Base-by-base conservation (phyloP, 148 eudicot genomes). In the Euryodendron excelsum region DNA sequence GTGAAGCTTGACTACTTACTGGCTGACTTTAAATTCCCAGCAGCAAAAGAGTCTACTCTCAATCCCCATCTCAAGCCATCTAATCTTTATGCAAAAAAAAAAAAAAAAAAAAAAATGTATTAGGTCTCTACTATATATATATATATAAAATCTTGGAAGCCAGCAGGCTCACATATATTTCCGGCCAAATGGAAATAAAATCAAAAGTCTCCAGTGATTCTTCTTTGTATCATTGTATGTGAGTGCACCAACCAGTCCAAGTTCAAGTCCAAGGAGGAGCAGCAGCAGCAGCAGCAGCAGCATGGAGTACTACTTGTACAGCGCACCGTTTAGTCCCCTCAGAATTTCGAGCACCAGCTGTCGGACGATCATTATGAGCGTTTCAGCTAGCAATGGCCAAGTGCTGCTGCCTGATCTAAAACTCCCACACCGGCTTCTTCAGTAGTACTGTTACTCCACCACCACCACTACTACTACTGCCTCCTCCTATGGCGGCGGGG, bases 371-470 rank as follows among this genome's bases (percentile, higher is more conserved):
- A n/a, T n/a, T n/a, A 92, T 72, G 92, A 92, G 80, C 70, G 89
- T 21, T 88, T 91, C 30, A 30, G 55, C 27, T 27, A 30, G 55
- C 27, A 79, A 87, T 37, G 95, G 95, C 33, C 72, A 79, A n/a
- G 82, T 91, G 55, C 75, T 84, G 75, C 92, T n/a, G n/a, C 94
- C 12, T n/a, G n/a, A n/a, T n/a, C 73, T 93, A 10, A 88, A 88
- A 44, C 93, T 76, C 3, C 98, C 96, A 1, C 98, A 96, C 1
- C 52, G 87, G 62, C 86, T 87, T 31, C 85, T n/a, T n/a, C n/a
- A n/a, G n/a, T n/a, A n/a, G n/a, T n/a, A 74, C 31, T 18, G 31
- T 3, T 37, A 1, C 25, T 36, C 70, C 15, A 60, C 68, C 25
- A 82, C 89, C 27, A 77, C 81, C 9, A 80, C 82, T 41, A 83